Evolutionary conservation across 2,329 filamentous ascomycete genomes (phyloP).

Genomic region (Ceratocystiopsis sp.): DNA sequence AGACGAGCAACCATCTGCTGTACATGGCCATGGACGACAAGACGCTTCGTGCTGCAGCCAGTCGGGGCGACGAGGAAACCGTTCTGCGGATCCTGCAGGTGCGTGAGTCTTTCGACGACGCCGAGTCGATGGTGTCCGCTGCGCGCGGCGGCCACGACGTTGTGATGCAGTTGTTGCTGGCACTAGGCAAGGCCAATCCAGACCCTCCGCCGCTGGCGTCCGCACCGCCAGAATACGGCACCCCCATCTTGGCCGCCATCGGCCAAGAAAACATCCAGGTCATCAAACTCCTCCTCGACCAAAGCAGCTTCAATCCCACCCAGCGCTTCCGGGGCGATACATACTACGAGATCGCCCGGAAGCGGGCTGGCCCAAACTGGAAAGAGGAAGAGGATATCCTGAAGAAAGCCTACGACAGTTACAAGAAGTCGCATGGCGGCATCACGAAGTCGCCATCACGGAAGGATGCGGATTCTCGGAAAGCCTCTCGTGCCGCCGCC

Average conservation of each 20-base stretch:
- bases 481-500: conserved; percentile 25
- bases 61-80: conserved; percentile 43
- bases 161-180: conserved; percentile 62
- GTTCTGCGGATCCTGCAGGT: conserved; percentile 45
- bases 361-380: conserved; percentile 74
- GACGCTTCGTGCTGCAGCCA: conserved; percentile 41
- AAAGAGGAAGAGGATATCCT: conserved; percentile 71
- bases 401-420: conserved; percentile 56
- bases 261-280: conserved; percentile 77
- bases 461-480: conserved; percentile 25
- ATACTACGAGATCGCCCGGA: conserved; percentile 75
- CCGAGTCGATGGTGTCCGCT: conserved; percentile 77
- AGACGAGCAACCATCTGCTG: conserved; percentile 45
- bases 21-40: conserved; percentile 48
- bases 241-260: conserved; percentile 87
- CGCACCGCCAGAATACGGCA: conserved; percentile 54
- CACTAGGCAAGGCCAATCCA: conserved; percentile 45
- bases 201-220: conserved; percentile 52
- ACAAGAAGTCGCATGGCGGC: conserved; percentile 28
- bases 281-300: conserved; percentile 60
- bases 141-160: conserved; percentile 83
- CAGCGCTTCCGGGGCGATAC: conserved; percentile 58
- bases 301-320: conserved; percentile 67
- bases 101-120: conserved; percentile 48
- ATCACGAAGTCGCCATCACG: conserved; percentile 34